Base-by-base conservation (phyloP, 805 yeast species). In the Nematodospora valgi region DNA sequence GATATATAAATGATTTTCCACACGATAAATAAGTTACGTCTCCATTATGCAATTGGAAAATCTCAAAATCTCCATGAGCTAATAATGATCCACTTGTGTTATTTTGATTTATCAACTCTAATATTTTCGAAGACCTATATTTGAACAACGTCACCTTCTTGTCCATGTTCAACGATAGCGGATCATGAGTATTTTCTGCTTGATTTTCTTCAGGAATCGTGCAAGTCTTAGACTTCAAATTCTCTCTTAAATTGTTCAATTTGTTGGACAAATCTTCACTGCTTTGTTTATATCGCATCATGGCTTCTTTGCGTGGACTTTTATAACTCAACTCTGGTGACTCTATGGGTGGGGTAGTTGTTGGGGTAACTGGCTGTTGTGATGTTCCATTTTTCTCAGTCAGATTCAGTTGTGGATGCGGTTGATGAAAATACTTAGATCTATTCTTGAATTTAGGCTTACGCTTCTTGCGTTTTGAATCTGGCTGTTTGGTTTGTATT, bases 1-100 rank as follows among this genome's bases (percentile, higher is more conserved):
- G 94, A 50, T 84, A 84, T 2, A 84, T 74, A 24, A 86, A 74
- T 4, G 77, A 65, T n/a, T 58, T 54, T 0, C 85, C 88, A 58
- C 87, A 82, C 9, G 78, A 73, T 26, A 82, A 50, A 51, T 80
- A 82, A 1, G 80, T 72, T 6, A 78, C 80, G 39, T 64, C 69
- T 13, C 77, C 74, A 40, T 71, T 72, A 45, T 74, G 77, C 18
- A 80, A 59, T 50, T 76, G 79, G 45, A 76, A 81, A 2, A 81
- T 61, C 46, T 78, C 77, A 34, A 81, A 67, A 28, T 56, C 62
- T 2, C 88, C 88, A 40, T 75, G 77, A 1, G 82, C 78, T 19
- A 81, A 48, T n/a, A 78, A 51, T 27, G 74, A 56, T 0, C 82
- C 82, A 1, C 62, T 48, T 9, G 49, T 36, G 18, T 40, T 25